Percentiles rank a stretch among this genome's conserved stretches.
Conservation (phyloP, 2,329 filamentous ascomycete species). For the Diplodia intermedia region DNA sequence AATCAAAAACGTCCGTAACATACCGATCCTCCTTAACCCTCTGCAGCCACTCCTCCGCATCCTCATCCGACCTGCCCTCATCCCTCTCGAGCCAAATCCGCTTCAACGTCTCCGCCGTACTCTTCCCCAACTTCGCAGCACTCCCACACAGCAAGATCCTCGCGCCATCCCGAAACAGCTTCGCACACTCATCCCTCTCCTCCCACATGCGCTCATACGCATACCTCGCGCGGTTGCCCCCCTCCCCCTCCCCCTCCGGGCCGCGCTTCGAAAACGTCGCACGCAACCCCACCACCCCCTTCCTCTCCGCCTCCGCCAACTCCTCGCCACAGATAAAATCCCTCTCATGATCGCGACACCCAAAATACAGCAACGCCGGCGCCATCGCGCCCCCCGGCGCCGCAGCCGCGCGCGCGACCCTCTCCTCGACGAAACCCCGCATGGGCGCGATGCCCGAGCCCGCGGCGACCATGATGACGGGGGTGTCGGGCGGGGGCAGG, state of each 20-base stretch:
- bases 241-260: slow-evolving; percentile 54
- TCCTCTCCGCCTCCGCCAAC: slow-evolving; percentile 52
- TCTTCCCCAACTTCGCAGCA: slow-evolving; percentile 50
- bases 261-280: slow-evolving; percentile 53
- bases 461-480: slow-evolving; percentile 55
- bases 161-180: slow-evolving; percentile 54
- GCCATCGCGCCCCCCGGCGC: slow-evolving; percentile 50
- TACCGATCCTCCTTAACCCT: slow-evolving; percentile 47
- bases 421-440: slow-evolving; percentile 45
- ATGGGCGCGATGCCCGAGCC: slow-evolving; percentile 44
- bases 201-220: slow-evolving; percentile 58
- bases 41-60: slow-evolving; percentile 48
- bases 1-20: slow-evolving; percentile 49
- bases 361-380: slow-evolving; percentile 66
- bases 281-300: neutral
- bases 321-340: slow-evolving; percentile 68
- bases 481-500: slow-evolving; percentile 47
- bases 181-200: slow-evolving; percentile 52
- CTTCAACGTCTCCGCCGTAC: slow-evolving; percentile 44
- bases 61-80: slow-evolving; percentile 41
- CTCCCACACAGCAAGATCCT: slow-evolving; percentile 70
- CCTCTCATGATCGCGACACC: slow-evolving; percentile 60
- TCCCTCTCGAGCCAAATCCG: slow-evolving; percentile 37
- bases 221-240: slow-evolving; percentile 39
- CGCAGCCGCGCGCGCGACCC: slow-evolving; percentile 34